phyloP scores from a whole-genome alignment of 495 filamentous ascomycete species.

The Schizothecium vesticola region DNA sequence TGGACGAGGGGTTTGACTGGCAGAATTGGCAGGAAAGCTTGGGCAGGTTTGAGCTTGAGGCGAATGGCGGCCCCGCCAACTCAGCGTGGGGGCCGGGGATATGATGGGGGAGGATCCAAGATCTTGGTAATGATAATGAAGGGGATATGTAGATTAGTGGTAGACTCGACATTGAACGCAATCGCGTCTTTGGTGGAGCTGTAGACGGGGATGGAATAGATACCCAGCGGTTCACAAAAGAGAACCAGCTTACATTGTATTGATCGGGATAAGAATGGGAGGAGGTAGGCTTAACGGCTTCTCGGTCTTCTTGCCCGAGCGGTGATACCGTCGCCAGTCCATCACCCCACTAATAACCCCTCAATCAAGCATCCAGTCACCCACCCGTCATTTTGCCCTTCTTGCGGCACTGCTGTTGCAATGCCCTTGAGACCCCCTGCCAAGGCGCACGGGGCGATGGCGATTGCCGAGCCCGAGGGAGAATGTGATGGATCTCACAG shows the following conservation, averaged over 20 bases:
- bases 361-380: too few species aligned
- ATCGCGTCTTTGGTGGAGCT: neutral
- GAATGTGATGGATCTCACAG: neutral
- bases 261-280: too few species aligned
- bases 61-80: neutral
- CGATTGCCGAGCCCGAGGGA: neutral
- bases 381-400: too few species aligned
- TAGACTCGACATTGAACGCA: neutral
- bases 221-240: neutral
- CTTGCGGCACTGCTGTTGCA: too few species aligned
- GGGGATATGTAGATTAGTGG: neutral
- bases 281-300: neutral
- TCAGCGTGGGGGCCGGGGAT: neutral
- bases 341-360: too few species aligned
- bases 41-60: constrained; percentile 30
- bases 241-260: neutral
- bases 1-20: constrained; percentile 44
- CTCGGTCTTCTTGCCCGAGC: neutral
- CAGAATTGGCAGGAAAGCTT: constrained; percentile 43
- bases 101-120: neutral
- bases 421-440: neutral
- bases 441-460: neutral
- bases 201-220: neutral
- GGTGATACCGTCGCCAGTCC: too few species aligned
- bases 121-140: neutral